phyloP scores from a whole-genome alignment of 2,329 filamentous ascomycete species.

The Leptodontidium sp. region DNA sequence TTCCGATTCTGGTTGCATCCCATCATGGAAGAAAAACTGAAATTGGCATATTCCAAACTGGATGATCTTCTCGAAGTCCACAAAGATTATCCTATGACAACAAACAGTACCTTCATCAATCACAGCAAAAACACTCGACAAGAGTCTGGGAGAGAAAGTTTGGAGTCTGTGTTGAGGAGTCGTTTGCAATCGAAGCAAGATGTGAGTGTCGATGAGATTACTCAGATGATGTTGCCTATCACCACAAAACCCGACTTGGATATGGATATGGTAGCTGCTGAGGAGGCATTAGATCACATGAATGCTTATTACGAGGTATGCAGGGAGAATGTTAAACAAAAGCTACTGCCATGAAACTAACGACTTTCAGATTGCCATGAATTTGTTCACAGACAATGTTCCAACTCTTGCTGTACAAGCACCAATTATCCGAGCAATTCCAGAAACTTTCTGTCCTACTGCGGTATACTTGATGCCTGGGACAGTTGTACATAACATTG shows the following conservation, averaged over 20 bases:
- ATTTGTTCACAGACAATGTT: constrained; percentile 38
- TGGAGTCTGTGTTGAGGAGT: constrained; percentile 15
- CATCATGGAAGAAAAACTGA: constrained; percentile 47
- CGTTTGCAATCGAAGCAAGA: constrained; percentile 6
- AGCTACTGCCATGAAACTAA: constrained; percentile 19
- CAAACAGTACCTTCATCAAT: constrained; percentile 56
- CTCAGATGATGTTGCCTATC: constrained; percentile 21
- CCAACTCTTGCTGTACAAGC: constrained; percentile 35
- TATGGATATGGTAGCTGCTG: constrained; percentile 36
- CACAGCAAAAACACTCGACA: constrained; percentile 23
- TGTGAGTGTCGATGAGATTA: constrained; percentile 16
- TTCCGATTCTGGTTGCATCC: constrained; percentile 51
- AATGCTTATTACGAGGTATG: constrained; percentile 38
- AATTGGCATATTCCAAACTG: constrained; percentile 54
- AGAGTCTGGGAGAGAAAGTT: constrained; percentile 13
- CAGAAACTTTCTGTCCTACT: constrained; percentile 36
- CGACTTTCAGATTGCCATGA: constrained; percentile 33
- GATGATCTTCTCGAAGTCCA: constrained; percentile 53
- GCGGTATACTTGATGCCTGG: constrained; percentile 33
- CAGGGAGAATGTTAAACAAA: background rate
- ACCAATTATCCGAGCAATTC: constrained; percentile 33
- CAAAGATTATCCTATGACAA: constrained; percentile 58
- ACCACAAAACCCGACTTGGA: constrained; percentile 19
- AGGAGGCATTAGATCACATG: constrained; percentile 38
- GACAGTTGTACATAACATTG: constrained; percentile 30